Evolutionary conservation across 2,329 filamentous ascomycete species (phyloP).

Genomic region (Thielaviopsis populi): DNA sequence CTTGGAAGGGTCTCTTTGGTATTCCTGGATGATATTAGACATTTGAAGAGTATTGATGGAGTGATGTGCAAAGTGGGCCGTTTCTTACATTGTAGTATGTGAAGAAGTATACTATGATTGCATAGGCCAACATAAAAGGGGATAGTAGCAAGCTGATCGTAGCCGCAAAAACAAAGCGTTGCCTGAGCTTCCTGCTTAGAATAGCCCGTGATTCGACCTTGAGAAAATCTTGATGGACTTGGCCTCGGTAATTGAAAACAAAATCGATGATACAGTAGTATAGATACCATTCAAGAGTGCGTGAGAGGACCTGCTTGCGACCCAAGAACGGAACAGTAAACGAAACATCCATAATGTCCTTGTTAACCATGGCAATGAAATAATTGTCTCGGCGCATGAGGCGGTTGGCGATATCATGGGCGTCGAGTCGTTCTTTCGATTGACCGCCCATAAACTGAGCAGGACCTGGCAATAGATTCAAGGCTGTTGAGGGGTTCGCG

Average conservation of each 20-base stretch:
- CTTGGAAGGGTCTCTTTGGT: slow-evolving; percentile 80
- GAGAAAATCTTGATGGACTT: slow-evolving; percentile 74
- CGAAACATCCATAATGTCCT: slow-evolving; percentile 79
- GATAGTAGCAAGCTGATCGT: slow-evolving; percentile 75
- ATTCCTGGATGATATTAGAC: slow-evolving; percentile 46
- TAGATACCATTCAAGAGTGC: slow-evolving; percentile 82
- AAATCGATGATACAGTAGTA: slow-evolving; percentile 84
- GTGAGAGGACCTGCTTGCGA: slow-evolving; percentile 69
- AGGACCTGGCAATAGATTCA: slow-evolving; percentile 36
- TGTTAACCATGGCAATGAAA: slow-evolving; percentile 92
- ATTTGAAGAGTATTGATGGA: not conserved
- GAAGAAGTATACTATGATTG: slow-evolving; percentile 81
- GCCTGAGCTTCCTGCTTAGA: slow-evolving; percentile 62
- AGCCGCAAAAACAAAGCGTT: slow-evolving; percentile 68
- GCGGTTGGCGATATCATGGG: slow-evolving; percentile 91
- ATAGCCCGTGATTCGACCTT: slow-evolving; percentile 66
- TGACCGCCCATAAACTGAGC: slow-evolving; percentile 58
- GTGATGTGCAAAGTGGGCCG: not conserved
- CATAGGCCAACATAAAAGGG: slow-evolving; percentile 74
- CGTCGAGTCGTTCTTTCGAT: slow-evolving; percentile 86
- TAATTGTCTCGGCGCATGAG: slow-evolving; percentile 97
- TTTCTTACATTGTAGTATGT: slow-evolving; percentile 71
- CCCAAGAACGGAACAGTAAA: slow-evolving; percentile 72
- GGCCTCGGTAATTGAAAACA: slow-evolving; percentile 78
- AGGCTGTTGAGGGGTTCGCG: slow-evolving; percentile 66